phyloP scores from a whole-genome alignment of 345 rosid genomes.

The Linum trigynum region DNA sequence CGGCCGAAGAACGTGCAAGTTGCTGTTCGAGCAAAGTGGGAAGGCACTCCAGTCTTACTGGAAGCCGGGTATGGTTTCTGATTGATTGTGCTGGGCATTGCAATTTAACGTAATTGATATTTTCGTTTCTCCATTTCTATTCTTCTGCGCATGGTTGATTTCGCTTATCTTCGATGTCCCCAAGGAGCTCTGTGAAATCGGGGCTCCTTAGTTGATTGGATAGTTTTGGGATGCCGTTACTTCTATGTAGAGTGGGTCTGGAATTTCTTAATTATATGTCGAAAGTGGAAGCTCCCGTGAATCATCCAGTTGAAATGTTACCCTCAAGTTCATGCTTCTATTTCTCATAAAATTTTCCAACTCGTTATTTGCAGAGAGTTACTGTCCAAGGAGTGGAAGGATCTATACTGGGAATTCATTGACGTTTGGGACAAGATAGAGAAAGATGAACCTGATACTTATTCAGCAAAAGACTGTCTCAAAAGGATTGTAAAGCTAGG shows the following conservation, averaged over 20 bases:
- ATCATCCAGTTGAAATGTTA: not conserved
- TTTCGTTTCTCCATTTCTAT: not conserved
- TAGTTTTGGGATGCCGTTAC: too few relatives aligned
- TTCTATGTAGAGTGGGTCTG: not conserved
- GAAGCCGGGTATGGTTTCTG: constrained; percentile 69
- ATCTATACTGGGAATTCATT: constrained; percentile 75
- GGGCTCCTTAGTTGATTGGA: too few relatives aligned
- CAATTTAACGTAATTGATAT: not conserved
- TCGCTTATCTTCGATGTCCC: too few relatives aligned
- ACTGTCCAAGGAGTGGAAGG: constrained; percentile 71
- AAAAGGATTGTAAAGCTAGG: constrained; percentile 48
- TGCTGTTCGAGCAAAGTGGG: constrained; percentile 81
- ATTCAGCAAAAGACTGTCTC: constrained; percentile 73
- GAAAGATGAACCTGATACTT: constrained; percentile 36
- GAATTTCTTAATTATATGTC: not conserved
- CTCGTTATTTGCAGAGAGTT: constrained; percentile 44
- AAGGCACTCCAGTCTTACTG: constrained; percentile 86
- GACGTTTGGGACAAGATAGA: constrained; percentile 58
- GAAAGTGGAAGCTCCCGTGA: not conserved
- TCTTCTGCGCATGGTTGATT: not conserved
- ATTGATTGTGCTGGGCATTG: not conserved
- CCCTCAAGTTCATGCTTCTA: not conserved
- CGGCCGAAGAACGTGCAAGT: constrained; percentile 83
- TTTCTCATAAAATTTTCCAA: not conserved
- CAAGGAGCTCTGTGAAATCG: too few relatives aligned